phyloP scores from a whole-genome alignment of 768 basidiomycete genomes.

The Mrakia blollopis region DNA sequence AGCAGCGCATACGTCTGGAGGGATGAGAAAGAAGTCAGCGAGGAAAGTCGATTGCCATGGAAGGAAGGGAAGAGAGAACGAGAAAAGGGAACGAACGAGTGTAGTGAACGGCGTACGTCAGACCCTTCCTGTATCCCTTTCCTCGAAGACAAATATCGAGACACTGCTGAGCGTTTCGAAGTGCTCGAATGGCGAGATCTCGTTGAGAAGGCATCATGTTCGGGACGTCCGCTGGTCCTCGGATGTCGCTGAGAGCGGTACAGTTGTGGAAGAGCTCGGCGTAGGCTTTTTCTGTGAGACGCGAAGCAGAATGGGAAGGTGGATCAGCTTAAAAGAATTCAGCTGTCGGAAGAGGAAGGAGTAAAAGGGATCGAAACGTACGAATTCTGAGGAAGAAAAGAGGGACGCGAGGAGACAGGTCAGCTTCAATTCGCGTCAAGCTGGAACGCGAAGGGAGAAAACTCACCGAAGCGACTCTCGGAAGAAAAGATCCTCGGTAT shows the following conservation, averaged over 20 bases:
- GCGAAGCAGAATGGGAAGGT: neutral
- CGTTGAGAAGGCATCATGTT: slow-evolving; percentile 74
- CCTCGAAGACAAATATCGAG: slow-evolving; percentile 75
- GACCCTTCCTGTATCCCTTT: slow-evolving; percentile 73
- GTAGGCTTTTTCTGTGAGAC: slow-evolving; percentile 32
- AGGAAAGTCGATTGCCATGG: neutral
- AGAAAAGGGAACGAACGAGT: slow-evolving; percentile 37
- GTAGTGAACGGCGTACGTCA: slow-evolving; percentile 65
- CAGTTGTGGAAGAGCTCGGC: slow-evolving; percentile 44
- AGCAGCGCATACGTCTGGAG: slow-evolving; percentile 87
- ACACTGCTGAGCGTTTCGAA: slow-evolving; percentile 71
- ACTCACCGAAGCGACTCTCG: slow-evolving; percentile 64
- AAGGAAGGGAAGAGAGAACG: neutral
- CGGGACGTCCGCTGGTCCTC: slow-evolving; percentile 77
- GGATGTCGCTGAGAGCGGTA: slow-evolving; percentile 50
- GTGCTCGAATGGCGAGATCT: slow-evolving; percentile 73
- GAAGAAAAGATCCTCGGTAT: slow-evolving; percentile 67
- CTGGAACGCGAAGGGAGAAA: slow-evolving; percentile 38
- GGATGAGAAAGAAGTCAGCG: slow-evolving; percentile 38
- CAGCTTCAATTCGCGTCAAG: slow-evolving; percentile 38
- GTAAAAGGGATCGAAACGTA: slow-evolving; percentile 48
- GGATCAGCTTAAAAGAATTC: neutral
- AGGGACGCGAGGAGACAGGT: slow-evolving; percentile 57
- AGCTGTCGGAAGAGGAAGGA: neutral
- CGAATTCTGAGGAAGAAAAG: slow-evolving; percentile 62